Percentiles rank a stretch among this genome's conserved stretches.
Evolutionary conservation across 2,329 filamentous ascomycete genomes (phyloP).

Genomic region (Fusarium praegraminearum): DNA sequence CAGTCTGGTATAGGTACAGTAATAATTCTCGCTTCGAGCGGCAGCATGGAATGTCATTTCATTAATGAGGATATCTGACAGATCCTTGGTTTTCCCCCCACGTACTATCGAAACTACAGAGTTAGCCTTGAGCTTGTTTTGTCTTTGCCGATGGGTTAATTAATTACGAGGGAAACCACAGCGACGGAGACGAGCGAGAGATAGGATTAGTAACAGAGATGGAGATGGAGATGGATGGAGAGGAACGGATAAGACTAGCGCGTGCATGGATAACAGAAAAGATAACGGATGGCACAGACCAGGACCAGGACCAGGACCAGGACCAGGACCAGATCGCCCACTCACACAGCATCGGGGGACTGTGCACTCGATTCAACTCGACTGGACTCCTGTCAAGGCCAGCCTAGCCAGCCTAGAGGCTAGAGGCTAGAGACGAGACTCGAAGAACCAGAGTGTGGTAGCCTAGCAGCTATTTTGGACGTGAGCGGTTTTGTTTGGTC

Average conservation of each 20-base stretch:
- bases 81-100: neutral
- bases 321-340: slow-evolving; percentile 31
- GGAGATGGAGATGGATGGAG: slow-evolving; percentile 1
- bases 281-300: slow-evolving; percentile 42
- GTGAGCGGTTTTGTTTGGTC: slow-evolving; percentile 21
- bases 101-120: neutral
- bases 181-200: neutral
- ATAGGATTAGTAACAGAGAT: slow-evolving; percentile 19
- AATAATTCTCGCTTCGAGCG: slow-evolving; percentile 1
- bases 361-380: neutral
- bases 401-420: neutral
- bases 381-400: slow-evolving; percentile 1
- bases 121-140: slow-evolving; percentile 13
- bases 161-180: neutral
- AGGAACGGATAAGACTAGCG: slow-evolving; percentile 30
- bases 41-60: neutral
- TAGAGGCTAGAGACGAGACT: neutral
- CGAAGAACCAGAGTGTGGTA: neutral
- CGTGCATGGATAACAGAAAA: slow-evolving; percentile 12
- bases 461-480: slow-evolving; percentile 21
- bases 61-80: neutral
- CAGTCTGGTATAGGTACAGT: neutral
- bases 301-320: too few relatives aligned
- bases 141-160: neutral
- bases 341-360: slow-evolving; percentile 17